Base-by-base conservation (phyloP, 2,329 filamentous ascomycete species). In the Colletotrichum viniferum region DNA sequence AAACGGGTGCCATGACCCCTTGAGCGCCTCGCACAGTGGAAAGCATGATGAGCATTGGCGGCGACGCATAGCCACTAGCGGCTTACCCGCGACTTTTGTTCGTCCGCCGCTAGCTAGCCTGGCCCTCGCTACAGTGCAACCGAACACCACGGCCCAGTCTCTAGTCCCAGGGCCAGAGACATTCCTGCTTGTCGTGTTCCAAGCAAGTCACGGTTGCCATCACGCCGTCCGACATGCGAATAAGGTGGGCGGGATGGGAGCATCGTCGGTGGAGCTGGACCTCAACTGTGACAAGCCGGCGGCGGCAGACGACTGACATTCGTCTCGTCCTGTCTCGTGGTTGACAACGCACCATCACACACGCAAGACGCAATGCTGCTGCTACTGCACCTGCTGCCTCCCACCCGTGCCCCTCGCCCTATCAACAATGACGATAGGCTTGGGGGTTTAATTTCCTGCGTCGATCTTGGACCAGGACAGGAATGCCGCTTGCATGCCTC, bases 271-370 rank as follows among this genome's bases (percentile, higher is more conserved):
- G 69, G 73, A 64, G 16, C 69, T 63, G 13, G 13, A 32, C 48
- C 38, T 67, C 26, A 58, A 61, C 56, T 64, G 34, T 18, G 58
- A 64, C 71, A 36, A 62, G 60, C 30, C 21, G 30, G 55, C 64
- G 30, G 61, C 36, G 48, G 48, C 43, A 68, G 30, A 68, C 56
- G 32, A 64, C 38, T 32, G 52, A 68, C 43, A 68, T 56, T 36
- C 72, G 61, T 72, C 62, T 67, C 62, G 63, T 73, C 56, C 62
- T 28, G 56, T 75, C 62, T 55, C 55, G 34, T 73, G 73, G 63
- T 73, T 64, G 69, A 73, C 73, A 75, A 73, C 73, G 69, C 73
- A 75, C 69, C 63, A 52, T 56, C 72, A 58, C 69, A 71, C 62
- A 55, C 34, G 16, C 55, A 21, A 48, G 32, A 69, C 26, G n/a